Conservation (phyloP, 2,329 filamentous ascomycete species). For the Fonsecaea nubica region DNA sequence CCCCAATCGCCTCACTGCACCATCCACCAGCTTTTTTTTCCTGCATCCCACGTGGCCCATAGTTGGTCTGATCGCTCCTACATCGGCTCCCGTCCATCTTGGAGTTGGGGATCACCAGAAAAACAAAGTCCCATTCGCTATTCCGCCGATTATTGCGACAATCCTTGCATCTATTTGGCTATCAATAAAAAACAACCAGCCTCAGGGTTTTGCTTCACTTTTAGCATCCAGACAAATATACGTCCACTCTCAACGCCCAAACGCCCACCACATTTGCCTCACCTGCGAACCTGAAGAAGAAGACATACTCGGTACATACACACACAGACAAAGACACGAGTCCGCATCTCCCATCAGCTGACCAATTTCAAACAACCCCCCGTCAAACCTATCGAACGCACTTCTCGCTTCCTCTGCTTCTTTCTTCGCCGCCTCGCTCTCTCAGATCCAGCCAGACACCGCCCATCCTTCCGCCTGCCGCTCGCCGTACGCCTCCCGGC, state of each 20-base stretch:
- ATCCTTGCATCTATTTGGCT: slow-evolving; percentile 12
- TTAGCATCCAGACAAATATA: not conserved
- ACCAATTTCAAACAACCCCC: slow-evolving; percentile 4
- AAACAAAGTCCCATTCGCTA: slow-evolving; percentile 16
- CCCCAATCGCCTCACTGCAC: not conserved
- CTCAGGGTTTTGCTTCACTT: slow-evolving; percentile 17
- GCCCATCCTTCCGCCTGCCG: slow-evolving; percentile 19
- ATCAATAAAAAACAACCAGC: slow-evolving; percentile 10
- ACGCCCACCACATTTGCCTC: too few species aligned
- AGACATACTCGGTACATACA: too few species aligned
- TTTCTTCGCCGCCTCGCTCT: slow-evolving; percentile 21
- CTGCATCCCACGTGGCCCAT: slow-evolving; percentile 30
- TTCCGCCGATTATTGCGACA: slow-evolving; percentile 16
- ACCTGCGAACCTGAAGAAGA: too few species aligned
- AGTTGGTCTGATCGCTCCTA: slow-evolving; percentile 1
- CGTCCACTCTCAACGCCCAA: not conserved
- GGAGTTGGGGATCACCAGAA: not conserved
- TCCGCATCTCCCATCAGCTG: slow-evolving; percentile 18
- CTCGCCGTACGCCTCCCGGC: slow-evolving; percentile 1
- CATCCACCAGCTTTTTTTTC: slow-evolving; percentile 8
- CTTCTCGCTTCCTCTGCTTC: slow-evolving; percentile 8
- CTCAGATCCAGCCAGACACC: slow-evolving; percentile 1
- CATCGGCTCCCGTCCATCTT: slow-evolving; percentile 10
- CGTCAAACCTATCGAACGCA: slow-evolving; percentile 3
- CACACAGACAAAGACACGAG: too few species aligned